Evolutionary conservation across 2,329 filamentous ascomycete species (phyloP).

Genomic region (Aspergillus vadensis): DNA sequence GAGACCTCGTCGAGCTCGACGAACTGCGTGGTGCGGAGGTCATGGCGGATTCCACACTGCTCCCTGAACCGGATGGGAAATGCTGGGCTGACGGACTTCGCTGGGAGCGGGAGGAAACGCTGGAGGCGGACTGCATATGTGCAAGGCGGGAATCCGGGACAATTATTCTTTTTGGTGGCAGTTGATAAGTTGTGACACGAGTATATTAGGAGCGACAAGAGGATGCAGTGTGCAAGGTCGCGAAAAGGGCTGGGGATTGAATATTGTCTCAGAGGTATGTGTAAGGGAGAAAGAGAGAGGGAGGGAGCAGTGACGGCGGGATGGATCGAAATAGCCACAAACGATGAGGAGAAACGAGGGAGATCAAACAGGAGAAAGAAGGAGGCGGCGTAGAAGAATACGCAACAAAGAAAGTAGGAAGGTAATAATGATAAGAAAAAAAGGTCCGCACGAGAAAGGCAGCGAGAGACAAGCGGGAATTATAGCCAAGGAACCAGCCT

Average conservation of each 20-base stretch:
- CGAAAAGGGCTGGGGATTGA: conserved; percentile 15
- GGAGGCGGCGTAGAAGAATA: background rate
- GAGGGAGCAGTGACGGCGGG: background rate
- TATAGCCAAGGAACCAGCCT: conserved; percentile 8
- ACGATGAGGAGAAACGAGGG: conserved; percentile 2
- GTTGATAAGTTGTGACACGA: background rate
- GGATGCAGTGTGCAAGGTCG: conserved; percentile 15
- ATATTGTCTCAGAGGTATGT: conserved; percentile 14
- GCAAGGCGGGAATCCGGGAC: conserved; percentile 3
- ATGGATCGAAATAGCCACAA: background rate
- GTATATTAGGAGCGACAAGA: conserved; percentile 10
- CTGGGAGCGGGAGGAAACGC: conserved; percentile 44
- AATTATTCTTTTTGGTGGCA: conserved; percentile 2
- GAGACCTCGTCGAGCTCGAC: conserved; percentile 65
- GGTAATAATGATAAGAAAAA: background rate
- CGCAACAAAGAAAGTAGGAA: conserved; percentile 1
- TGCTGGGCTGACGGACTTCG: conserved; percentile 46
- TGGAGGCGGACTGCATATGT: conserved; percentile 28
- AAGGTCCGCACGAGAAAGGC: background rate
- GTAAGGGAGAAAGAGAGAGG: conserved; percentile 17
- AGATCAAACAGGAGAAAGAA: conserved; percentile 4
- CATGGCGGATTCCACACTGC: conserved; percentile 47
- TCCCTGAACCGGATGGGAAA: conserved; percentile 44
- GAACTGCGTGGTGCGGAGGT: conserved; percentile 67
- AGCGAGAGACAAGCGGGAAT: background rate